These are phyloP conservation scores for Stagonosporopsis cucurbitacearum DNA, from an alignment of 2,329 filamentous ascomycete genomes.

Conservation along the genomic window DNA sequence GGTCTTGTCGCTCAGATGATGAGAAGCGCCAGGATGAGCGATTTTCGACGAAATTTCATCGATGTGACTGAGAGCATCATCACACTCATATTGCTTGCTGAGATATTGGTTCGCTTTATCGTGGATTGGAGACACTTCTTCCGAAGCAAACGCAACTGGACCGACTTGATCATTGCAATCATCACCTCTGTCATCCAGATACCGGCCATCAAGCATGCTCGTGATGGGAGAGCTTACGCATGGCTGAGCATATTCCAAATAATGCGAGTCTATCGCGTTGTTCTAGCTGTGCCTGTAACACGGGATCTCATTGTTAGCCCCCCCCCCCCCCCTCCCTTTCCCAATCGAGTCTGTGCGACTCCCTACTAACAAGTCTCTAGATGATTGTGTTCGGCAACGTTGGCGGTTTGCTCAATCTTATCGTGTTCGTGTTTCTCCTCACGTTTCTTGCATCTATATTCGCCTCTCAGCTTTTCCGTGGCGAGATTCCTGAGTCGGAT, in stretches of 20 bases:
- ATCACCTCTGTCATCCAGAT: conserved; percentile 86
- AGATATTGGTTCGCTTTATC: conserved; percentile 80
- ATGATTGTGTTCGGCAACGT: conserved; percentile 87
- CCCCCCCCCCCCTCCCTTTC: not conserved
- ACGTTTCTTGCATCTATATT: conserved; percentile 95
- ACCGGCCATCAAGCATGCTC: conserved; percentile 74
- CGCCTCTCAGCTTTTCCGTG: conserved; percentile 89
- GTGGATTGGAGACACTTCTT: conserved; percentile 85
- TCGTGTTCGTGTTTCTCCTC: conserved; percentile 94
- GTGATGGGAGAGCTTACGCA: conserved; percentile 70
- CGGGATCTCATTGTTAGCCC: conserved; percentile 74
- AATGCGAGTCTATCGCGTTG: conserved; percentile 86
- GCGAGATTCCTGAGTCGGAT: conserved; percentile 73
- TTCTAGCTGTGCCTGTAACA: conserved; percentile 86
- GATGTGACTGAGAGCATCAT: conserved; percentile 74
- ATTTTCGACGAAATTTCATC: conserved; percentile 67
- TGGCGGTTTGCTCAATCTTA: conserved; percentile 88
- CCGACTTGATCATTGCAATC: conserved; percentile 81
- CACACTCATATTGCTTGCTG: conserved; percentile 77
- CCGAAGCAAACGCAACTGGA: conserved; percentile 73
- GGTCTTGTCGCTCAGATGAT: conserved; percentile 81
- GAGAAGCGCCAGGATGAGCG: conserved; percentile 78
- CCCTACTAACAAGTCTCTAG: conserved; percentile 38
- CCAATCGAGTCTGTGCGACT: no score
- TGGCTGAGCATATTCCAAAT: conserved; percentile 96